These are phyloP conservation scores for Bruguiera sexangula DNA, from an alignment of 345 rosid species.

Conservation along the genomic window DNA sequence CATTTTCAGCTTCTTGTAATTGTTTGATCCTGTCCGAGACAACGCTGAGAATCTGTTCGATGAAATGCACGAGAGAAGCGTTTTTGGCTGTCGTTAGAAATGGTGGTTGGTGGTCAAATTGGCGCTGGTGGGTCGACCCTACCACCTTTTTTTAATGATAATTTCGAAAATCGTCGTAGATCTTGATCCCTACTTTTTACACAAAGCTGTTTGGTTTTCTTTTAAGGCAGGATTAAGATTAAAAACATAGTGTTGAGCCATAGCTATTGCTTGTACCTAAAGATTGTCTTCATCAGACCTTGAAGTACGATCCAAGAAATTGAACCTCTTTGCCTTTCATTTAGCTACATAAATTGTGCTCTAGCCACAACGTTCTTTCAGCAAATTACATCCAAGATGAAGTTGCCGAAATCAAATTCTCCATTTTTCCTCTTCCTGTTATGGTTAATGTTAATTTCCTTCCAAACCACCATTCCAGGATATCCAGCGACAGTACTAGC, in stretches of 20 bases:
- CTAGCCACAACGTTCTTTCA: not conserved
- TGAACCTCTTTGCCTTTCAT: not conserved
- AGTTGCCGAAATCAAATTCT: not conserved
- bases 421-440: not conserved
- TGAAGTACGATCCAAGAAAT: not conserved
- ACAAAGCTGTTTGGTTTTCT: not conserved
- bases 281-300: not conserved
- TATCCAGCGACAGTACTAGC: conserved; percentile 17
- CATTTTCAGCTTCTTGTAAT: conserved; percentile 23
- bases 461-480: conserved; percentile 30
- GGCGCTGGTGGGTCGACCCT: conserved; percentile 50
- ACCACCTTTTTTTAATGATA: too few species aligned
- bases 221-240: not conserved
- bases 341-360: not conserved
- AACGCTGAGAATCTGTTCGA: conserved; percentile 21
- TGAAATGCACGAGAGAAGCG: conserved; percentile 25
- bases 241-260: not conserved
- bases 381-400: not conserved
- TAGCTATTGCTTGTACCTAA: not conserved
- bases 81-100: conserved; percentile 15
- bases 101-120: conserved; percentile 37
- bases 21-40: conserved; percentile 27
- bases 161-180: too few species aligned
- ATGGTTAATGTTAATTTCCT: not conserved
- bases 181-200: not conserved